These are phyloP conservation scores for Setaria italica DNA, from an alignment of 202 grass and related monocot species.

Conservation along the genomic window DNA sequence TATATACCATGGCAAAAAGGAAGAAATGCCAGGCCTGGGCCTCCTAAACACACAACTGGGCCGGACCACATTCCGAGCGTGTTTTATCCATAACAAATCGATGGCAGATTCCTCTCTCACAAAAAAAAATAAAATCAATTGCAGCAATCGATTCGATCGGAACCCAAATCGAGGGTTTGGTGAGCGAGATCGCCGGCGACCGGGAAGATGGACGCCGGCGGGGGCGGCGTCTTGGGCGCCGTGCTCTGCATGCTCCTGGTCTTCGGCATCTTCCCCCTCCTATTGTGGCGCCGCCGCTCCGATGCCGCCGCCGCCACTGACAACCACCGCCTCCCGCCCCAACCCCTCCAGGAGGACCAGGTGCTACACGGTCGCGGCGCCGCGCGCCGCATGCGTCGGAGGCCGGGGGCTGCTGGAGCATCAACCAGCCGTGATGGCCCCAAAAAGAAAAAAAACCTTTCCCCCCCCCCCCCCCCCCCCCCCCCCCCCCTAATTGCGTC, in stretches of 20 bases:
- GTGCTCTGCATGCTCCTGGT: slow-evolving; percentile 66
- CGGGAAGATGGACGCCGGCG: slow-evolving; percentile 55
- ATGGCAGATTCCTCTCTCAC: neutral
- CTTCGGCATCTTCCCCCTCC: slow-evolving; percentile 67
- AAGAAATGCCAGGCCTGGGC: neutral
- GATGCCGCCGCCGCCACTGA: slow-evolving; percentile 39
- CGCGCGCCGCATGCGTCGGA: slow-evolving; percentile 77
- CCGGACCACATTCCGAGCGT: neutral
- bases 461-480: no score
- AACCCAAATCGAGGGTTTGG: slow-evolving; percentile 28
- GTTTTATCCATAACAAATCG: neutral
- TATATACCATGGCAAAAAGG: no score
- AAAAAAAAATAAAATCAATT: neutral
- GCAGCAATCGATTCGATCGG: neutral
- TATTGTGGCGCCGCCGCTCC: slow-evolving; percentile 81
- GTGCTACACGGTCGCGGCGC: slow-evolving; percentile 60
- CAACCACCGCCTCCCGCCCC: slow-evolving; percentile 56
- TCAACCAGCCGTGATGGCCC: slow-evolving; percentile 66
- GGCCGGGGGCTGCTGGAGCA: slow-evolving; percentile 56
- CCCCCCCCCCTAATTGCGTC: neutral
- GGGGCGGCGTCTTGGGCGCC: slow-evolving; percentile 59
- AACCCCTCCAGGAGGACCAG: slow-evolving; percentile 71
- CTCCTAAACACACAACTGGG: neutral
- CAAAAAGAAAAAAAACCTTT: neutral
- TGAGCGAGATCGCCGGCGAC: neutral